Percentiles rank a stretch among this genome's conserved stretches.
Conservation (phyloP, 805 yeast genomes). For the Suhomyces sp. region DNA sequence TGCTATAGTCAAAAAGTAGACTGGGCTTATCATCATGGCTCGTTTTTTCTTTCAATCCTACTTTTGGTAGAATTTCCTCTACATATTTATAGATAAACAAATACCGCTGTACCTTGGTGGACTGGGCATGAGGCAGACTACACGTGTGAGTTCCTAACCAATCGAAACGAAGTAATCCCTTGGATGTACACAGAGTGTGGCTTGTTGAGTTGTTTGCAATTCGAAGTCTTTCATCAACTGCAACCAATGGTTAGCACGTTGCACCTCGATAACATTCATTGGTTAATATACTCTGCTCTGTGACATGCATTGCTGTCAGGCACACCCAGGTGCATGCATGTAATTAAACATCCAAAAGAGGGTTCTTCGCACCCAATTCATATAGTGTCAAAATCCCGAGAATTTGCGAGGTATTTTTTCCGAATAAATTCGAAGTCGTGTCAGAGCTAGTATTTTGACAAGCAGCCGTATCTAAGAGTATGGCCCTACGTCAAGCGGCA, state of each 20-base stretch:
- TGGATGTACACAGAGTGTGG: background rate
- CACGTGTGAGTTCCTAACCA: background rate
- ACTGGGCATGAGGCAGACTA: background rate
- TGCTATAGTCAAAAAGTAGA: background rate
- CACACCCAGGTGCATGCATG: background rate
- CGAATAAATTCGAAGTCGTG: background rate
- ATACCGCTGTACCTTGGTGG: background rate
- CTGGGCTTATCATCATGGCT: conserved; percentile 1
- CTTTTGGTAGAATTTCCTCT: background rate
- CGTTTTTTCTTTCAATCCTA: background rate
- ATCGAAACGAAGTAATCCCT: background rate
- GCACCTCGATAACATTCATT: background rate
- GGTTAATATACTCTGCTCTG: background rate
- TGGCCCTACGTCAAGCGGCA: background rate
- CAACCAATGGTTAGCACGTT: background rate
- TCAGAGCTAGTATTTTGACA: background rate
- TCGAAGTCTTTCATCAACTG: background rate
- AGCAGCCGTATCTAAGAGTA: background rate
- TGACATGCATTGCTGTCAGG: background rate
- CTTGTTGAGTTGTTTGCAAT: background rate
- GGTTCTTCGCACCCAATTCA: background rate
- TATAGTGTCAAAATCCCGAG: background rate
- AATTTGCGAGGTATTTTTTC: background rate
- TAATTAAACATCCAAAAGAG: background rate
- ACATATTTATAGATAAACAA: background rate